A percentile compares a stretch with the other conserved stretches of the same genome.
phyloP scores from a whole-genome alignment of 345 rosid genomes.

The Populus alba region DNA sequence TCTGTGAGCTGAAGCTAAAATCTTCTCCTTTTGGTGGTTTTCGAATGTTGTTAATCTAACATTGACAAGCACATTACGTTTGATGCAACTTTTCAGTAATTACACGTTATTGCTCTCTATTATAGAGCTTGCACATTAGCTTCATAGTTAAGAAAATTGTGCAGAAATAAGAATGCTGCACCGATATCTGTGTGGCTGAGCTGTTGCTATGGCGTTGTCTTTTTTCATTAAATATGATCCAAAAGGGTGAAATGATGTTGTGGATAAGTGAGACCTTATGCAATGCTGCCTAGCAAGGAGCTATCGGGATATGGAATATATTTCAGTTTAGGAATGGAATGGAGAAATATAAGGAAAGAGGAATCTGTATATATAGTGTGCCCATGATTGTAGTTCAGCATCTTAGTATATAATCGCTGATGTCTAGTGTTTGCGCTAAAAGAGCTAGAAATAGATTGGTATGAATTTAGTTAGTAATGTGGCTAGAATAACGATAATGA shows the following conservation, averaged over 20 bases:
- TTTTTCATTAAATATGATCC: neutral
- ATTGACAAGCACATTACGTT: neutral
- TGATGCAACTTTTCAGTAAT: neutral
- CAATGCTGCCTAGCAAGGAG: slow-evolving; percentile 6
- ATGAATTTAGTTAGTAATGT: neutral
- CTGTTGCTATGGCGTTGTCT: neutral
- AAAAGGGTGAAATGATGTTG: neutral
- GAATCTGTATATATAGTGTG: neutral
- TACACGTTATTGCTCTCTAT: neutral
- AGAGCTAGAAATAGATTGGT: neutral
- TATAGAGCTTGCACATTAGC: neutral
- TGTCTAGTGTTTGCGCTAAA: neutral
- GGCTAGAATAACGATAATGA: neutral
- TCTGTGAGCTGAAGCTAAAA: neutral
- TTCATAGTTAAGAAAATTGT: neutral
- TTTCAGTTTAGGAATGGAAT: neutral
- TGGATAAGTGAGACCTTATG: neutral
- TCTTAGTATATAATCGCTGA: neutral
- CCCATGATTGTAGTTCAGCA: neutral
- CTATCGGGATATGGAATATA: neutral
- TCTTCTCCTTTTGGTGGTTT: neutral
- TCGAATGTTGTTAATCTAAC: neutral
- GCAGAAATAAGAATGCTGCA: neutral
- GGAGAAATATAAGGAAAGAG: neutral
- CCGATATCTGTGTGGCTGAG: neutral